Evolutionary conservation across 768 basidiomycete species (phyloP).

Genomic region (Tulasnella sp.): DNA sequence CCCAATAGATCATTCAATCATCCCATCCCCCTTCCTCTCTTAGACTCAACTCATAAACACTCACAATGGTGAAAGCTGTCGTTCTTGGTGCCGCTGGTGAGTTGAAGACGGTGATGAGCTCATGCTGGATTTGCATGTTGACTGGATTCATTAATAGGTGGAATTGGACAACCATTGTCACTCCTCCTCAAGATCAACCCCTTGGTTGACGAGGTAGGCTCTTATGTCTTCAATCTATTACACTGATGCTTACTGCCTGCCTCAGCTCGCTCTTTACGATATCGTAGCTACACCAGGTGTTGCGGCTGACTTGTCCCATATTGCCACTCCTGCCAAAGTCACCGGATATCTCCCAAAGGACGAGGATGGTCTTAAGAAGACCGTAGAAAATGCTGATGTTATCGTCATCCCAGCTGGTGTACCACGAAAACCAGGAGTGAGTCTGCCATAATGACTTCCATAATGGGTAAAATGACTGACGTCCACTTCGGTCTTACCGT

Average conservation of each 20-base stretch:
- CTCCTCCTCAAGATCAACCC: conserved; percentile 82
- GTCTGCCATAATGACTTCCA: conserved; percentile 25
- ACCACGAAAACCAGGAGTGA: conserved; percentile 84
- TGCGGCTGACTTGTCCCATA: conserved; percentile 87
- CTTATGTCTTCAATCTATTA: background rate
- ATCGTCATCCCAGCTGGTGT: conserved; percentile 96
- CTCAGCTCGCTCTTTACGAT: conserved; percentile 79
- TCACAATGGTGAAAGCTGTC: conserved; percentile 61
- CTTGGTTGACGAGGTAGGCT: conserved; percentile 55
- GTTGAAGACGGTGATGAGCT: conserved; percentile 15
- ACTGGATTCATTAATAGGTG: conserved; percentile 38
- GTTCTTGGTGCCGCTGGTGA: conserved; percentile 92
- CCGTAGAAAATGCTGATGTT: conserved; percentile 72
- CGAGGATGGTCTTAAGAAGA: conserved; percentile 70
- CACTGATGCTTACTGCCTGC: background rate
- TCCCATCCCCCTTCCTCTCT: conserved; percentile 1
- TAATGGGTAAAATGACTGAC: background rate
- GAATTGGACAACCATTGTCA: conserved; percentile 92
- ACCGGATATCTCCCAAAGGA: conserved; percentile 60
- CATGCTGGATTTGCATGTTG: background rate
- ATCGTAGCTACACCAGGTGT: conserved; percentile 97
- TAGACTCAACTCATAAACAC: conserved; percentile 4
- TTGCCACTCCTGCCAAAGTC: conserved; percentile 76
- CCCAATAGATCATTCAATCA: no score
- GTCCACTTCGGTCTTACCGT: background rate